Base-by-base conservation (phyloP, 305 asterid species). In the Withania somnifera region DNA sequence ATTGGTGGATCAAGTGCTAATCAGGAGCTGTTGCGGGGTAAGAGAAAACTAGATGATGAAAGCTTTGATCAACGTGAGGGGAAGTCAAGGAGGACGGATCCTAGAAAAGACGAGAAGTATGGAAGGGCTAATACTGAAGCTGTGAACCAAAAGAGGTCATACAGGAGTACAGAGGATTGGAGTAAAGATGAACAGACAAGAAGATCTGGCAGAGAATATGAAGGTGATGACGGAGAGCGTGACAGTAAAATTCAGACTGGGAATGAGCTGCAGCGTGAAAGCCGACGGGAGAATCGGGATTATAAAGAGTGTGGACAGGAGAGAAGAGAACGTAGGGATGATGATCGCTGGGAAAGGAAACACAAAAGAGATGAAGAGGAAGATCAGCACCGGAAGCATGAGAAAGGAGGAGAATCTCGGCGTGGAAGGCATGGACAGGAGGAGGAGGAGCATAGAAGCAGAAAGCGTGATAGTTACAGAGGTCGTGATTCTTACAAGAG, bases 401-500 rank as follows among this genome's bases (percentile, higher is more conserved):
- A 82, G 83, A 90, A 86, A 56, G 93, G 88, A 40, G 80, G 81
- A 28, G 94, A 86, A 42, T 87, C 77, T 83, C 85, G 45, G 9
- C 75, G 26, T 13, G 84, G 47, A 60, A 82, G 83, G 76, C 66
- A 52, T 22, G 92, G 85, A 84, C 92, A 87, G 32, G 83, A 30
- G 19, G 93, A 88, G 77, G 88, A 88, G 77, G 87, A 89, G 38
- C 85, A 20, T 20, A 85, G 67, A 53, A 67, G 87, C 80, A 84
- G 83, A 61, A 86, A 86, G 69, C 86, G 88, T 81, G 91, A 86
- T 71, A 87, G 88, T 81, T 91, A 89, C 7, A 82, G 88, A 84
- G 91, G 83, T 20, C 61, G 8, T 14, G 87, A 83, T 30, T 53
- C 88, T 79, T 85, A 88, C 51, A 92, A 90, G 92, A 92, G 95